phyloP scores from a whole-genome alignment of 2,329 filamentous ascomycete genomes.

The Chrysoporthe deuterocubensis region DNA sequence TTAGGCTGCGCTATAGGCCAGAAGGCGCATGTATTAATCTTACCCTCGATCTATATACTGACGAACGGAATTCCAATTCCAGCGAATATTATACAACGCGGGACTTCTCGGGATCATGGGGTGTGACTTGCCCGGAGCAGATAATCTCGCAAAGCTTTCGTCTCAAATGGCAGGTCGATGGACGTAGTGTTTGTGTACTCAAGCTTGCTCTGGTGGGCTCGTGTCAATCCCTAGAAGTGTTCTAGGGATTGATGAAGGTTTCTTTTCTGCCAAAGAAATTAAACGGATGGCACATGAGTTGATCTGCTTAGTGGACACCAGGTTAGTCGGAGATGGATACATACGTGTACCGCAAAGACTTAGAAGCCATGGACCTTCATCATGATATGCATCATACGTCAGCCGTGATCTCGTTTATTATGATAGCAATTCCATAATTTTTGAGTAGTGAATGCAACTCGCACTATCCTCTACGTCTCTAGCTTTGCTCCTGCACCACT shows the following conservation, averaged over 20 bases:
- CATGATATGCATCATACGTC: not conserved
- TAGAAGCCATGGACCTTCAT: not conserved
- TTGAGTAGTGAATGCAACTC: not conserved
- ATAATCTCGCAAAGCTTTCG: not conserved
- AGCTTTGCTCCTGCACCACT: not conserved
- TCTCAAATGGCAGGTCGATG: not conserved
- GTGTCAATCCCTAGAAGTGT: not conserved
- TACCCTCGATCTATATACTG: not conserved
- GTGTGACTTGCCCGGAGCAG: not conserved
- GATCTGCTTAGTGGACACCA: not conserved
- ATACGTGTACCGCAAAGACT: not conserved
- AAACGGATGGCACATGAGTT: not conserved
- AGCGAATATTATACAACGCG: not conserved
- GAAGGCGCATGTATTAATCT: not conserved
- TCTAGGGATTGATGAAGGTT: not conserved
- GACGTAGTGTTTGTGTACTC: not conserved
- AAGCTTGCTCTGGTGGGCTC: not conserved
- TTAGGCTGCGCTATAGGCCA: not conserved
- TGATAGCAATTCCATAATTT: not conserved
- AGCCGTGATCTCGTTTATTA: not conserved
- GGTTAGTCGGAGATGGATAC: not conserved
- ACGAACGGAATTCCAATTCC: not conserved
- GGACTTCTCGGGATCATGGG: not conserved
- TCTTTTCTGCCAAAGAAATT: not conserved
- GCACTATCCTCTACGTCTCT: not conserved